Conservation (phyloP, 164 flowering plant species). For the Vitis cinerea region DNA sequence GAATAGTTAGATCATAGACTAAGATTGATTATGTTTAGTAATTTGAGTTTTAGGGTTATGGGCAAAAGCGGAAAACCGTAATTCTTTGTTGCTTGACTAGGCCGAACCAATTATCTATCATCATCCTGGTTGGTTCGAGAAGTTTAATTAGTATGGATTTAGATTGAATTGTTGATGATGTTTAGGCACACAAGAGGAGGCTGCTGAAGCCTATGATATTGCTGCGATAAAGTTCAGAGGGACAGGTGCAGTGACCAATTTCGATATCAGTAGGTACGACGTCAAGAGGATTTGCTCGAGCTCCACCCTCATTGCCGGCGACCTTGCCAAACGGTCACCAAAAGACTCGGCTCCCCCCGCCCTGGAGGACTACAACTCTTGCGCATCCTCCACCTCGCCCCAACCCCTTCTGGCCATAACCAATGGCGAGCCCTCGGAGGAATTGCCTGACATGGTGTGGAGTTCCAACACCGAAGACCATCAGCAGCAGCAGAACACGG, state of each 20-base stretch:
- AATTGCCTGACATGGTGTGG: constrained; percentile 42
- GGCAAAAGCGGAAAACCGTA: too few species aligned
- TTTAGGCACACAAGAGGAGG: constrained; percentile 89
- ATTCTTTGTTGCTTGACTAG: too few species aligned
- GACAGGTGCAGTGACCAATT: constrained; percentile 76
- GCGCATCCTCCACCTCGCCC: constrained; percentile 27
- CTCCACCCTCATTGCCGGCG: constrained; percentile 59
- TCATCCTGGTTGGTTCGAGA: too few species aligned
- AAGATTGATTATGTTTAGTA: too few species aligned
- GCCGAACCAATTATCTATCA: too few species aligned
- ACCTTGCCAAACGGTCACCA: constrained; percentile 62
- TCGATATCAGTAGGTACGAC: constrained; percentile 74
- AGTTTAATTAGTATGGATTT: too few species aligned
- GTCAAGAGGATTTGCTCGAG: constrained; percentile 80
- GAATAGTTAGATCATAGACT: too few species aligned
- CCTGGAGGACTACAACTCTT: constrained; percentile 29
- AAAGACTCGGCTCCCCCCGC: constrained; percentile 31
- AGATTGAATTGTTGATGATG: background rate
- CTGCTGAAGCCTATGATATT: constrained; percentile 87
- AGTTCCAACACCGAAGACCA: constrained; percentile 12
- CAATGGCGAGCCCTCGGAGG: constrained; percentile 29
- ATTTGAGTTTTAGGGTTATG: too few species aligned
- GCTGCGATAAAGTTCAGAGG: constrained; percentile 89
- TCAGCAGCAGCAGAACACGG: constrained; percentile 10
- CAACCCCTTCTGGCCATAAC: constrained; percentile 31